These are phyloP conservation scores for Rhododendron williamsianum DNA, from an alignment of 148 eudicot species.

Conservation along the genomic window DNA sequence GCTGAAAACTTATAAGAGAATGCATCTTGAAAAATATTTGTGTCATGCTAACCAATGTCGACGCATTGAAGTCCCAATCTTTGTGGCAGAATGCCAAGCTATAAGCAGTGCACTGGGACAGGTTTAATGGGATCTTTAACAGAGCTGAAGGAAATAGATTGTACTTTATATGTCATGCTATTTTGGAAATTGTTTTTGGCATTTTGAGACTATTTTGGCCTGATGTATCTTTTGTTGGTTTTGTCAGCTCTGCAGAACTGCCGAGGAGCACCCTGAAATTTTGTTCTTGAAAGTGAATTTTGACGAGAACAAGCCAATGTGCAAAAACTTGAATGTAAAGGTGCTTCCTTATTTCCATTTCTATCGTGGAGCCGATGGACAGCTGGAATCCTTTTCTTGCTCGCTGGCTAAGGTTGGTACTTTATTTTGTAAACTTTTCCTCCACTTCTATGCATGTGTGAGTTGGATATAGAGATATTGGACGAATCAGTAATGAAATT, in stretches of 20 bases:
- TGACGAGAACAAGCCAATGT: slow-evolving; percentile 95
- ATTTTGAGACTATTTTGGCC: neutral
- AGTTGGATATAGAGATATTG: neutral
- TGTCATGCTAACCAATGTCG: neutral
- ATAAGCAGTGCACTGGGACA: neutral
- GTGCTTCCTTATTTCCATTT: slow-evolving; percentile 97
- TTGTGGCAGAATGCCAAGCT: neutral
- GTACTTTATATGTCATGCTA: neutral
- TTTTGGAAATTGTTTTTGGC: slow-evolving; percentile 6
- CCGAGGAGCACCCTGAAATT: slow-evolving; percentile 79
- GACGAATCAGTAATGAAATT: neutral
- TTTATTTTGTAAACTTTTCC: neutral
- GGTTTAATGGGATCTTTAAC: neutral
- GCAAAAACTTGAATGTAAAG: slow-evolving; percentile 91
- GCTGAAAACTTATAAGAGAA: neutral
- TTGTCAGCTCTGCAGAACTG: slow-evolving; percentile 81
- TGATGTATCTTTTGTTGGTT: slow-evolving; percentile 20
- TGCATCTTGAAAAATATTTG: neutral
- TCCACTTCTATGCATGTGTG: neutral
- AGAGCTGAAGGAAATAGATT: neutral
- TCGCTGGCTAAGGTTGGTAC: slow-evolving; percentile 82
- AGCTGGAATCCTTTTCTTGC: slow-evolving; percentile 85
- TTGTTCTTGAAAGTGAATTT: slow-evolving; percentile 91
- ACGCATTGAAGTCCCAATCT: neutral
- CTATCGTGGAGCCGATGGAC: slow-evolving; percentile 92